phyloP scores from a whole-genome alignment of 306 rosid genomes.

The Lupinus albus region DNA sequence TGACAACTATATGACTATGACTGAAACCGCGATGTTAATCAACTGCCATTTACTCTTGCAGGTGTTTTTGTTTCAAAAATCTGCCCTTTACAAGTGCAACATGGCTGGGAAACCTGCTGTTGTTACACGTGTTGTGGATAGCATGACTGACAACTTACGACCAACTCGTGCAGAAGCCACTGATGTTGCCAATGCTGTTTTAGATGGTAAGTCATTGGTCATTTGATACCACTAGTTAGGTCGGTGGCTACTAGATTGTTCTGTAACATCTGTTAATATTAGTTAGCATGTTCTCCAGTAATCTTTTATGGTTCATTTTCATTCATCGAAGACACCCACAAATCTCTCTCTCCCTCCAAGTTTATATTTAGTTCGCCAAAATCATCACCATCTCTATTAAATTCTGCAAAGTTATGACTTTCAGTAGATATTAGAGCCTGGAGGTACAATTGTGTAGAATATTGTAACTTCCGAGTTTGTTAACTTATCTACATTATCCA shows the following conservation, averaged over 20 bases:
- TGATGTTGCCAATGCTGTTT: slow-evolving; percentile 98
- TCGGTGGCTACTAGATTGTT: slow-evolving; percentile 18
- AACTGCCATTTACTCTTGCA: slow-evolving; percentile 41
- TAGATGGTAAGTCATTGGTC: slow-evolving; percentile 69
- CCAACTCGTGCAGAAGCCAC: slow-evolving; percentile 99
- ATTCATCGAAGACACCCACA: neutral
- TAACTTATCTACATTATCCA: neutral
- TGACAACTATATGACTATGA: slow-evolving; percentile 24
- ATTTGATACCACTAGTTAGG: slow-evolving; percentile 30
- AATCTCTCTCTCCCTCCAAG: slow-evolving; percentile 2
- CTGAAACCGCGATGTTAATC: slow-evolving; percentile 29
- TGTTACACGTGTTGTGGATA: slow-evolving; percentile 98
- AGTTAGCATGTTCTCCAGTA: slow-evolving; percentile 2
- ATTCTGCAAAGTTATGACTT: neutral
- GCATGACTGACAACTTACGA: slow-evolving; percentile 98
- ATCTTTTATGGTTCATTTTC: slow-evolving; percentile 3
- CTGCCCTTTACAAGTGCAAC: slow-evolving; percentile 96
- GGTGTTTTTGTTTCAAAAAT: slow-evolving; percentile 94
- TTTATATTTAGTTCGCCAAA: slow-evolving; percentile 1
- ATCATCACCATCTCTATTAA: neutral
- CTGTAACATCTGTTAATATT: neutral
- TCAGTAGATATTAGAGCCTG: neutral
- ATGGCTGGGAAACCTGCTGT: slow-evolving; percentile 99
- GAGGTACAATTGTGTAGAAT: slow-evolving; percentile 5
- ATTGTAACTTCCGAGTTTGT: neutral